phyloP scores from a whole-genome alignment of 768 basidiomycete genomes.

The Boletellus ananas region DNA sequence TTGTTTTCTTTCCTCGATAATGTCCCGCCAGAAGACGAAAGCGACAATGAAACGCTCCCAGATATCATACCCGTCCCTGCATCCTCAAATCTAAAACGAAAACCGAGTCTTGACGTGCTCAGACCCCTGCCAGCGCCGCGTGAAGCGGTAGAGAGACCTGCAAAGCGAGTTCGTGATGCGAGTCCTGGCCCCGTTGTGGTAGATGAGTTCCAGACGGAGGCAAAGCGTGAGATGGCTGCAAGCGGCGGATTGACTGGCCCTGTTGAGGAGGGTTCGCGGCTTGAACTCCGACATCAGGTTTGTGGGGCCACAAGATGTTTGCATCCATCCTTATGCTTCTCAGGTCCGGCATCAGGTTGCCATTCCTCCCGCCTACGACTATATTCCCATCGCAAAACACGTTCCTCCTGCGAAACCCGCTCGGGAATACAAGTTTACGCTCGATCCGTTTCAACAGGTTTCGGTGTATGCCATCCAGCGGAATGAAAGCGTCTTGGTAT shows the following conservation, averaged over 20 bases:
- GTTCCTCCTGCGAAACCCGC: slow-evolving; percentile 88
- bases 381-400: slow-evolving; percentile 86
- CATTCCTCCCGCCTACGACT: slow-evolving; percentile 87
- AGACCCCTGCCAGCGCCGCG: slow-evolving; percentile 10
- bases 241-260: slow-evolving; percentile 81
- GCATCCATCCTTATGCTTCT: slow-evolving; percentile 4
- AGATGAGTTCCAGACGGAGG: slow-evolving; percentile 94
- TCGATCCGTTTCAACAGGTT: slow-evolving; percentile 97
- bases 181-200: slow-evolving; percentile 74
- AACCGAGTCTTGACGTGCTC: slow-evolving; percentile 14
- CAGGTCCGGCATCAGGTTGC: slow-evolving; percentile 96
- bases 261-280: slow-evolving; percentile 60
- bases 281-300: slow-evolving; percentile 80
- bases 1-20: slow-evolving; percentile 31
- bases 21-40: slow-evolving; percentile 21
- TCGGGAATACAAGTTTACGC: slow-evolving; percentile 89
- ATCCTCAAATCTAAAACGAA: slow-evolving; percentile 22
- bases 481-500: slow-evolving; percentile 96
- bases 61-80: background rate
- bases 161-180: slow-evolving; percentile 58
- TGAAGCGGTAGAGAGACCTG: slow-evolving; percentile 31
- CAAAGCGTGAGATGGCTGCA: slow-evolving; percentile 85
- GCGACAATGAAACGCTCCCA: slow-evolving; percentile 20
- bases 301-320: background rate
- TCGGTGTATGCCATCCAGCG: slow-evolving; percentile 94